phyloP scores from a whole-genome alignment of 2,329 filamentous ascomycete genomes.

The Xylaria sp. region DNA sequence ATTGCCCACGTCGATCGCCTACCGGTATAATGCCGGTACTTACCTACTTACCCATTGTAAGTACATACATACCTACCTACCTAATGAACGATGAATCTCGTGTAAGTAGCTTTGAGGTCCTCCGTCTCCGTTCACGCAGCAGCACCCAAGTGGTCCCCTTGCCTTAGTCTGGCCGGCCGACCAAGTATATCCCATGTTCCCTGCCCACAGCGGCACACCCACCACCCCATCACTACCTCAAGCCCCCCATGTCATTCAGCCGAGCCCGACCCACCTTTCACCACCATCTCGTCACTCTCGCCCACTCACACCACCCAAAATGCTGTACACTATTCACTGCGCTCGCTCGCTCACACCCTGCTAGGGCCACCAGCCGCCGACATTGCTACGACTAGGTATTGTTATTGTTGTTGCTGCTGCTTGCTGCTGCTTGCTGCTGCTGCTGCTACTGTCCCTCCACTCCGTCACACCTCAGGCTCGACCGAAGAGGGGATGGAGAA shows the following conservation, averaged over 20 bases:
- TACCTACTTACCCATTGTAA: neutral
- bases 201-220: conserved; percentile 29
- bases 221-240: conserved; percentile 17
- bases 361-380: conserved; percentile 25
- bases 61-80: too few species aligned
- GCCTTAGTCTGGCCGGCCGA: too few species aligned
- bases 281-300: conserved; percentile 33
- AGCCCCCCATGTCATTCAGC: conserved; percentile 35
- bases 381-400: neutral
- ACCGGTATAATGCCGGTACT: too few species aligned
- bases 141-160: conserved; percentile 24
- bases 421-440: neutral
- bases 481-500: conserved; percentile 37
- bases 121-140: conserved; percentile 25
- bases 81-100: too few species aligned
- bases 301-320: conserved; percentile 34
- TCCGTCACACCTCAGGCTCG: conserved; percentile 38
- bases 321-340: neutral
- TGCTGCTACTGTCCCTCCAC: conserved; percentile 18
- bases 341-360: neutral
- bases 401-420: neutral
- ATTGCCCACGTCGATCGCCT: neutral
- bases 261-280: conserved; percentile 32
- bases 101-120: conserved; percentile 1
- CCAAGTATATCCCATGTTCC: conserved; percentile 20